Percentiles rank a stretch among this genome's conserved stretches.
These are phyloP conservation scores for Cicer pinnatifidum DNA, from an alignment of 306 rosid genomes.

Conservation along the genomic window DNA sequence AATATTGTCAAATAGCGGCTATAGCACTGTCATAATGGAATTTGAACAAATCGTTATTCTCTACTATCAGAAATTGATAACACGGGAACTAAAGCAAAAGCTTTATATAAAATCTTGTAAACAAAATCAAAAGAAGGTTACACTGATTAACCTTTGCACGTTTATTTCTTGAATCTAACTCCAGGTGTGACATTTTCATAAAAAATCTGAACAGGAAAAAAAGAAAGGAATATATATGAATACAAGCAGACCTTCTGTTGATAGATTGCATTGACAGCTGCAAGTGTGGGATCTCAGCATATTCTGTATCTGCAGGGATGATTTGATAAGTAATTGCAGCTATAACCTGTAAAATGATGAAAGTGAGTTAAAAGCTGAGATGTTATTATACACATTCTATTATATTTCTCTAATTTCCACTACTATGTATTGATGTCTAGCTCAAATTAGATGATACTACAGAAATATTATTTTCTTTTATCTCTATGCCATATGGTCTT, in stretches of 20 bases:
- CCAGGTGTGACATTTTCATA: background rate
- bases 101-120: constrained; percentile 4
- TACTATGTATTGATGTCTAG: constrained; percentile 2
- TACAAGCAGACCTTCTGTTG: constrained; percentile 69
- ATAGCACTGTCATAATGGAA: no score
- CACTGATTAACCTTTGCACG: constrained; percentile 8
- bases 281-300: constrained; percentile 92
- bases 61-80: no score
- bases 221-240: background rate
- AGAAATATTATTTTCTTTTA: background rate
- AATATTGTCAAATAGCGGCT: no score
- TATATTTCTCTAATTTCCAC: constrained; percentile 13
- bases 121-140: background rate
- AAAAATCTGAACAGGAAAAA: background rate
- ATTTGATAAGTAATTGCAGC: constrained; percentile 89
- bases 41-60: no score
- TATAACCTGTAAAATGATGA: constrained; percentile 59
- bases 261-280: constrained; percentile 66
- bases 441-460: constrained; percentile 13
- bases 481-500: constrained; percentile 3
- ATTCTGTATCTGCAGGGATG: constrained; percentile 83
- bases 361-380: background rate
- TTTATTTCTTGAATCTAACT: constrained; percentile 32
- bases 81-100: background rate
- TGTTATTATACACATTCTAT: background rate